Conservation (phyloP, 2,329 filamentous ascomycete species). For the Colletotrichum trifolii region DNA sequence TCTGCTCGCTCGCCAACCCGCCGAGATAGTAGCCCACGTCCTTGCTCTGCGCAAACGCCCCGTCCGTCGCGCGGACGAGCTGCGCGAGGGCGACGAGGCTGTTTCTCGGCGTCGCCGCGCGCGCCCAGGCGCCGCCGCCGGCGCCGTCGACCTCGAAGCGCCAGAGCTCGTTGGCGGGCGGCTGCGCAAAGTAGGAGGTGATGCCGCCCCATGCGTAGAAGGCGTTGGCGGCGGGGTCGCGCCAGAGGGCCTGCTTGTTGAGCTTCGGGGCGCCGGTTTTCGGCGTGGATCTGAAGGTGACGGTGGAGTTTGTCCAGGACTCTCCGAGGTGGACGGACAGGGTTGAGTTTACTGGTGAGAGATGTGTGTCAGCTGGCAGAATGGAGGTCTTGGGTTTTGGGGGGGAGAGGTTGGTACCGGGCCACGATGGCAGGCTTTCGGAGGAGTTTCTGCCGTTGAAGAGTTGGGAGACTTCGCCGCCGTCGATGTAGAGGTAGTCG, state of each 20-base stretch:
- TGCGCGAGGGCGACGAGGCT: slow-evolving; percentile 46
- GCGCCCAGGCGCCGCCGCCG: slow-evolving; percentile 47
- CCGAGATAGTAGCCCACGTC: slow-evolving; percentile 47
- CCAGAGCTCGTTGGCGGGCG: slow-evolving; percentile 45
- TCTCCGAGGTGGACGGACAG: slow-evolving; percentile 47
- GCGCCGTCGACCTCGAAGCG: slow-evolving; percentile 45
- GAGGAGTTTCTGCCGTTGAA: slow-evolving; percentile 40
- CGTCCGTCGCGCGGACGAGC: slow-evolving; percentile 46
- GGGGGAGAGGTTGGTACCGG: slow-evolving; percentile 35
- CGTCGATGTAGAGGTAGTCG: slow-evolving; percentile 52
- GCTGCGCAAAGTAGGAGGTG: slow-evolving; percentile 37
- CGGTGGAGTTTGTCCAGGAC: slow-evolving; percentile 49
- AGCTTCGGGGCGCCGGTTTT: slow-evolving; percentile 44
- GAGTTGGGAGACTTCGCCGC: slow-evolving; percentile 46
- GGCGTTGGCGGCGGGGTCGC: slow-evolving; percentile 41
- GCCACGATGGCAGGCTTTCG: slow-evolving; percentile 39
- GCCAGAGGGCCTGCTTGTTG: slow-evolving; percentile 47
- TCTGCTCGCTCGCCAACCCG: slow-evolving; percentile 41
- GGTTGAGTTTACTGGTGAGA: slow-evolving; percentile 44
- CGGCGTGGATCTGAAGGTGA: slow-evolving; percentile 43
- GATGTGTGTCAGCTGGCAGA: neutral
- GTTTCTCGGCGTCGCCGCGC: slow-evolving; percentile 42
- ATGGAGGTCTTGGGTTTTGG: neutral
- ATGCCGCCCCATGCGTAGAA: slow-evolving; percentile 51
- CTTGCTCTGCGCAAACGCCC: slow-evolving; percentile 42